These are phyloP conservation scores for Colletotrichum abscissum DNA, from an alignment of 2,329 filamentous ascomycete species.

Conservation along the genomic window DNA sequence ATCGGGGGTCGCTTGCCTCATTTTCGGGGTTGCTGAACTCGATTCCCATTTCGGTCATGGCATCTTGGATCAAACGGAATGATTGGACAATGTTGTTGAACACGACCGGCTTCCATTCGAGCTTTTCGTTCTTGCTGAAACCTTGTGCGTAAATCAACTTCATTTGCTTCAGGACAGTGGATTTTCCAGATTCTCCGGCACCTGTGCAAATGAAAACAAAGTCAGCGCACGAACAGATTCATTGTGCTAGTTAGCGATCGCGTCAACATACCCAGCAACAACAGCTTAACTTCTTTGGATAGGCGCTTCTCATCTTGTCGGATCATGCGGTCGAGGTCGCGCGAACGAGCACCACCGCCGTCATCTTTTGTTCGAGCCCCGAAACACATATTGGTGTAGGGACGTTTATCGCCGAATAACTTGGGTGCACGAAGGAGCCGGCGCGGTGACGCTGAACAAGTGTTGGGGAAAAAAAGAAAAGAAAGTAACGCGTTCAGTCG, in stretches of 20 bases:
- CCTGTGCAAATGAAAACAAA: conserved; percentile 62
- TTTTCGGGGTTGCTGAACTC: conserved; percentile 83
- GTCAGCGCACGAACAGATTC: conserved; percentile 1
- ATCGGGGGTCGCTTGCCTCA: conserved; percentile 67
- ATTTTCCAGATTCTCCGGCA: conserved; percentile 92
- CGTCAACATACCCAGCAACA: conserved; percentile 80
- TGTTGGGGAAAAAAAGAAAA: neutral
- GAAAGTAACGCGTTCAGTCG: conserved; percentile 4
- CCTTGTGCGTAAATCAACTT: conserved; percentile 95
- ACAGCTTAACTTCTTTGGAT: conserved; percentile 90
- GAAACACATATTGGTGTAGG: conserved; percentile 69
- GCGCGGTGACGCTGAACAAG: neutral
- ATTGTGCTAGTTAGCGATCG: neutral
- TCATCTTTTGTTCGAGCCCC: conserved; percentile 64
- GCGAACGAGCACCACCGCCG: conserved; percentile 65
- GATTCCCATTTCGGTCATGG: conserved; percentile 88
- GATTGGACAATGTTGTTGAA: conserved; percentile 95
- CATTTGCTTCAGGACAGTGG: conserved; percentile 98
- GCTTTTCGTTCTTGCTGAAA: conserved; percentile 88
- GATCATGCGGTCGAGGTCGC: conserved; percentile 88
- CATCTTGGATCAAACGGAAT: conserved; percentile 89
- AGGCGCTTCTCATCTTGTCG: conserved; percentile 89
- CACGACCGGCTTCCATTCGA: conserved; percentile 94
- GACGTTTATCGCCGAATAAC: conserved; percentile 1
- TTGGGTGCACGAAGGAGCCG: neutral